These are phyloP conservation scores for Alternaria burnsii DNA, from an alignment of 2,329 filamentous ascomycete genomes.

Conservation along the genomic window DNA sequence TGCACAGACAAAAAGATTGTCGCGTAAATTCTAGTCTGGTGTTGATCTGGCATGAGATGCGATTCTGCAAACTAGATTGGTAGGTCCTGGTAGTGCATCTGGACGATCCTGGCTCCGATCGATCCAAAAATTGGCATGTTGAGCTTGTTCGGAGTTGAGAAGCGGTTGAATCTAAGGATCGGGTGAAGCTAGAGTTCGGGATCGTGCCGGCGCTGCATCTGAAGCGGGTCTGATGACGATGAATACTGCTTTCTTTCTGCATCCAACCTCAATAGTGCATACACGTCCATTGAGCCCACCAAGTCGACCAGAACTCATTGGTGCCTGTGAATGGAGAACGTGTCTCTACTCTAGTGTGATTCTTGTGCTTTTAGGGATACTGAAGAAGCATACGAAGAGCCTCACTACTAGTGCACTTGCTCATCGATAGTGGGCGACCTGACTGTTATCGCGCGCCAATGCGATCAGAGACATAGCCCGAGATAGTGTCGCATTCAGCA, in stretches of 20 bases:
- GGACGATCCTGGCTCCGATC: constrained; percentile 1
- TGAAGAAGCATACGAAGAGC: neutral
- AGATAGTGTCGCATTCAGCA: neutral
- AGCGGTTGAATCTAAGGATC: neutral
- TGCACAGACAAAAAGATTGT: neutral
- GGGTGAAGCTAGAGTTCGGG: constrained; percentile 1
- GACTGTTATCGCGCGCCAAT: neutral
- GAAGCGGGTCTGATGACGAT: constrained; percentile 5
- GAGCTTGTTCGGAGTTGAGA: neutral
- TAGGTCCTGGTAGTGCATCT: neutral
- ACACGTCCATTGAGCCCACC: neutral
- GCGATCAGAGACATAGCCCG: neutral
- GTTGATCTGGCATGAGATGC: neutral
- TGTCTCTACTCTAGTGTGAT: neutral
- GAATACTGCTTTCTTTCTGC: neutral
- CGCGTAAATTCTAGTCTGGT: neutral
- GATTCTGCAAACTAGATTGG: neutral
- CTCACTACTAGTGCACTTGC: neutral
- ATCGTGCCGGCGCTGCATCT: neutral
- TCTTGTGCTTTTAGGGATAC: neutral
- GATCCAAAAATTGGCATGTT: neutral
- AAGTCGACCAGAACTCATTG: neutral
- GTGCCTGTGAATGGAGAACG: neutral
- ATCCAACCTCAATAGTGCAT: neutral
- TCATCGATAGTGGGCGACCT: no score